Evolutionary conservation across 2,329 filamentous ascomycete genomes (phyloP), one percentile per base, ranked within the genome.

Genomic region (Grosmannia clavigera): DNA sequence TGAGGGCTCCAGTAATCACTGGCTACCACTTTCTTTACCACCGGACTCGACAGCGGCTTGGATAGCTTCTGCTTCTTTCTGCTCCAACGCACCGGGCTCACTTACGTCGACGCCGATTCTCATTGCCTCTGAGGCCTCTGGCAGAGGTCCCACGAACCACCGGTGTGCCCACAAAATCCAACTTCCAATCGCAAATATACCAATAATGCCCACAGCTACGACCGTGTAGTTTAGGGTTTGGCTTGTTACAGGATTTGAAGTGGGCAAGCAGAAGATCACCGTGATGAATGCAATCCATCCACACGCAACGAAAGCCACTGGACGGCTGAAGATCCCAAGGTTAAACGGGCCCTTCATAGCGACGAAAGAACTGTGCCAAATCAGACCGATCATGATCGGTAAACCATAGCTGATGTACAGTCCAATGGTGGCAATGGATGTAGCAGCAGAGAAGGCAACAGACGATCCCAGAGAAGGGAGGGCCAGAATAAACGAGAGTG

Each of bases 211-310:
- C 4, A 84, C 81, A 0, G 81, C 81, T 0, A 83, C 81, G 0
- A 78, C 77, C 0, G 81, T 82, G 65, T 84, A 84, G 64, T 84
- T 84, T 27, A 84, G 67, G 4, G 80, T 81, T 70, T 83, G 74
- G n/a, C 70, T 72, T 0, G 76, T 77, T 2, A 83, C 80, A 0
- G 81, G 81, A 66, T 82, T 83, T 11, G 74, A 65, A 0, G 78
- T 77, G 0, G 81, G 81, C 40, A 83, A 70, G 63, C 81, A 83
- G 68, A 83, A 84, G 7, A 82, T 74, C 16, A 84, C 74, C 0
- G 77, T 77, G 58, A 83, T 82, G 62, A 78, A 81, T 2, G 61
- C 66, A 56, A 83, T 81, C 79, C 80, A 84, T 0, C 72, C 57
- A 16, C 74, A 75, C 0, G 78, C 78, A 0, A 77, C 68, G 1